Evolutionary conservation across 1,284 basidiomycete genomes (phyloP).

Genomic region (Boletus smithii): DNA sequence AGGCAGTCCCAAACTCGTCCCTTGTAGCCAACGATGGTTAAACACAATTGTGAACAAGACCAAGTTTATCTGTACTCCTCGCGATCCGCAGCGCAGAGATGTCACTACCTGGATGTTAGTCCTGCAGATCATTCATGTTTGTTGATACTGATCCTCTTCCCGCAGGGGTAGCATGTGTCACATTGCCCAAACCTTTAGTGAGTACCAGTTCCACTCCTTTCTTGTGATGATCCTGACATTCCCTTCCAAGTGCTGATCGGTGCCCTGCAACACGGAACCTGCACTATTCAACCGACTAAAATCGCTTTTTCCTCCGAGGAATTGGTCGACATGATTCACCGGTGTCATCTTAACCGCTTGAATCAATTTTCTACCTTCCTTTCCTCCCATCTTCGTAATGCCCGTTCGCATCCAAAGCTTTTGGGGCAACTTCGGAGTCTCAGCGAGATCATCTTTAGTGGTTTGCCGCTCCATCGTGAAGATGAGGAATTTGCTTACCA

Average conservation of each 20-base stretch:
- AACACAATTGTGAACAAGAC: slow-evolving; percentile 55
- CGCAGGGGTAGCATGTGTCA: slow-evolving; percentile 69
- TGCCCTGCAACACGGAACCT: slow-evolving; percentile 63
- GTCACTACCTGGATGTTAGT: slow-evolving; percentile 66
- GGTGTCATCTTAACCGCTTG: slow-evolving; percentile 64
- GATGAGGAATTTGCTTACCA: slow-evolving; percentile 63
- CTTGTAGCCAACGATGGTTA: slow-evolving; percentile 62
- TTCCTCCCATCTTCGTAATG: slow-evolving; percentile 54
- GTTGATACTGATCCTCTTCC: slow-evolving; percentile 30
- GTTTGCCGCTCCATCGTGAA: slow-evolving; percentile 56
- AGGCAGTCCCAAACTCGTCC: slow-evolving; percentile 69
- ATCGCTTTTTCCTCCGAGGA: slow-evolving; percentile 65
- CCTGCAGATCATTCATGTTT: slow-evolving; percentile 16
- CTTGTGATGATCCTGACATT: slow-evolving; percentile 24
- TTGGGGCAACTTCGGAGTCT: slow-evolving; percentile 52
- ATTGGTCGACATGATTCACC: slow-evolving; percentile 64
- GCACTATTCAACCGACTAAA: slow-evolving; percentile 64
- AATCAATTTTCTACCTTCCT: slow-evolving; percentile 70
- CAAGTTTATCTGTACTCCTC: slow-evolving; percentile 47
- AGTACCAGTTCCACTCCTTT: slow-evolving; percentile 32
- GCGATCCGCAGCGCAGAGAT: slow-evolving; percentile 51
- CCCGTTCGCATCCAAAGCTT: slow-evolving; percentile 59
- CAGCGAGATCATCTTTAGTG: slow-evolving; percentile 60
- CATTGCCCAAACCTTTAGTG: slow-evolving; percentile 63
- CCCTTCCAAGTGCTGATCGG: slow-evolving; percentile 55